These are phyloP conservation scores for Clonostachys solani DNA, from an alignment of 2,329 filamentous ascomycete species.

Conservation along the genomic window DNA sequence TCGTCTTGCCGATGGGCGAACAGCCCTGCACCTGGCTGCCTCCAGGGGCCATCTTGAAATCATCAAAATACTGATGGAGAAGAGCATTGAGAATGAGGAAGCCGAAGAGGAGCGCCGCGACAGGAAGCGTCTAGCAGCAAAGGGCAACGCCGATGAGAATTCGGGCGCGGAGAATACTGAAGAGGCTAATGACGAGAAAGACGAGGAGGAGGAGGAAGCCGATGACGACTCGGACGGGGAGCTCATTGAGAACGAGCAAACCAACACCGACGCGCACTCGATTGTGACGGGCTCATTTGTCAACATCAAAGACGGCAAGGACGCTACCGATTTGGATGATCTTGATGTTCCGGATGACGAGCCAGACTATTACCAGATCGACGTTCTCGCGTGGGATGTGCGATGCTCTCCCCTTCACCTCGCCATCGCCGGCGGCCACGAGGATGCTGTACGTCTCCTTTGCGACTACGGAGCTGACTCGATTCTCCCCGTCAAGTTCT, in stretches of 20 bases:
- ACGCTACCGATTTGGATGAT: constrained; percentile 28
- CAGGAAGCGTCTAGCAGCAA: constrained; percentile 23
- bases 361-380: constrained; percentile 76
- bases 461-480: constrained; percentile 76
- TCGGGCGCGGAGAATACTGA: constrained; percentile 12
- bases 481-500: constrained; percentile 68
- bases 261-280: constrained; percentile 45
- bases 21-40: constrained; percentile 78
- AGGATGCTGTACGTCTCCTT: constrained; percentile 63
- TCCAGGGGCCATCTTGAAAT: constrained; percentile 65
- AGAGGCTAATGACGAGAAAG: background rate
- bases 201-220: constrained; percentile 19
- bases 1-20: constrained; percentile 73
- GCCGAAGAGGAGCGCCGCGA: constrained; percentile 57
- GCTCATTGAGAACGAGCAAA: constrained; percentile 37
- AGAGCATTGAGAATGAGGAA: constrained; percentile 71
- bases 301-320: constrained; percentile 51
- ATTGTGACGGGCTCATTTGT: constrained; percentile 71
- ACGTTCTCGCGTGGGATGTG: constrained; percentile 76
- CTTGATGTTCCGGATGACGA: constrained; percentile 56
- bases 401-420: constrained; percentile 72
- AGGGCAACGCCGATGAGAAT: constrained; percentile 4
- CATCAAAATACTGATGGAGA: constrained; percentile 66
- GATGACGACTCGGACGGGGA: constrained; percentile 39
- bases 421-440: constrained; percentile 70